Conservation (phyloP, 805 yeast species). For the Candida germanica region DNA sequence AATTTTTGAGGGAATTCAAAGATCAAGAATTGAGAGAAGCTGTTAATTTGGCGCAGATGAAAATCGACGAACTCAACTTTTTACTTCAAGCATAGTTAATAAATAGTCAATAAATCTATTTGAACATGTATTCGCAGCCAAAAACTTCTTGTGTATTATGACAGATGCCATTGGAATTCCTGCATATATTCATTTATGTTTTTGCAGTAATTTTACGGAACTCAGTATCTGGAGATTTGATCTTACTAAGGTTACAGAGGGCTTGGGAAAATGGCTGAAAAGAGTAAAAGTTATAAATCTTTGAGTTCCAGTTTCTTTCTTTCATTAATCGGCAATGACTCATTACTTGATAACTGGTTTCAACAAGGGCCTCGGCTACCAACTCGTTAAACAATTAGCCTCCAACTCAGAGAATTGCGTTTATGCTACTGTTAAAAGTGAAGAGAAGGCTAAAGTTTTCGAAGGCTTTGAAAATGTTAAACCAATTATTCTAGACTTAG, state of each 20-base stretch:
- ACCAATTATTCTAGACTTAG: slow-evolving; percentile 7
- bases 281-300: too few relatives aligned
- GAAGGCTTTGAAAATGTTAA: slow-evolving; percentile 6
- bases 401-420: slow-evolving; percentile 17
- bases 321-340: too few relatives aligned
- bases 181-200: too few relatives aligned
- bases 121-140: background rate
- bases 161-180: too few relatives aligned
- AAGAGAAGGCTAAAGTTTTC: slow-evolving; percentile 16
- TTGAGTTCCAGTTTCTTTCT: too few relatives aligned
- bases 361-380: slow-evolving; percentile 40
- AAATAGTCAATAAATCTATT: too few relatives aligned
- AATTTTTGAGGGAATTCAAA: slow-evolving; percentile 16
- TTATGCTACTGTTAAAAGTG: slow-evolving; percentile 22
- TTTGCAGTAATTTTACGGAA: too few relatives aligned
- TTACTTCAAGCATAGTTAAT: background rate
- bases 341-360: slow-evolving; percentile 39
- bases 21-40: slow-evolving; percentile 48
- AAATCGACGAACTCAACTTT: slow-evolving; percentile 5
- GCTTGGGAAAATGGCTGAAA: too few relatives aligned
- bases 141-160: too few relatives aligned
- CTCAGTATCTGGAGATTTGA: too few relatives aligned
- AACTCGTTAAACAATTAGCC: slow-evolving; percentile 23
- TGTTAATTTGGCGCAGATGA: slow-evolving; percentile 34
- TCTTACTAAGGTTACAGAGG: too few relatives aligned